Conservation (phyloP, 441 rosid species). For the Macaranga tanarius region DNA sequence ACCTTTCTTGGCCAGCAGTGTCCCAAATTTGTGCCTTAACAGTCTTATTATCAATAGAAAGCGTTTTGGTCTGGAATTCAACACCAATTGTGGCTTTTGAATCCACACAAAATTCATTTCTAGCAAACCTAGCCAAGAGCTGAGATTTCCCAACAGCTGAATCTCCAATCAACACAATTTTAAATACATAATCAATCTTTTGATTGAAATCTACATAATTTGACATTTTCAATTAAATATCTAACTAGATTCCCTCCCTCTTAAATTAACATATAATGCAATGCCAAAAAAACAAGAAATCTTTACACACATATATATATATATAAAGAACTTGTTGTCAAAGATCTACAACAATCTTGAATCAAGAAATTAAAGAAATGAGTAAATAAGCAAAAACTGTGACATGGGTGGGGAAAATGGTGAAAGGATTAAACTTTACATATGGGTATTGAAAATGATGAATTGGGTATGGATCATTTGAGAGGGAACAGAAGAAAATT, state of each 20-base stretch:
- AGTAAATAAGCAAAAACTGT: background rate
- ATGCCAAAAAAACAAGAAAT: background rate
- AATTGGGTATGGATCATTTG: slow-evolving; percentile 19
- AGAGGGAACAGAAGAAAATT: background rate
- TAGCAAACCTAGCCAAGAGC: slow-evolving; percentile 44
- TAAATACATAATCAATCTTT: slow-evolving; percentile 79
- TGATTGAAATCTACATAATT: slow-evolving; percentile 70
- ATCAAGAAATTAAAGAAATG: background rate
- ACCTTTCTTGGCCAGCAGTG: slow-evolving; percentile 65
- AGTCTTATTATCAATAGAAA: slow-evolving; percentile 49
- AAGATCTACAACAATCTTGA: background rate
- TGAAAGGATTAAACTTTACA: background rate
- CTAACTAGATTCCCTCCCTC: slow-evolving; percentile 5
- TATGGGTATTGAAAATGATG: slow-evolving; percentile 1
- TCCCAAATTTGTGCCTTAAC: slow-evolving; percentile 65
- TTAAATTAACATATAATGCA: slow-evolving; percentile 17
- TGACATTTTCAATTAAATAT: slow-evolving; percentile 43
- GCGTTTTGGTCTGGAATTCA: slow-evolving; percentile 53
- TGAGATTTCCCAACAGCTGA: slow-evolving; percentile 61
- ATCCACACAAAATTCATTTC: slow-evolving; percentile 49
- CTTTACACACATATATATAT: too few species aligned
- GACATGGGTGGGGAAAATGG: background rate
- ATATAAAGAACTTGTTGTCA: too few species aligned
- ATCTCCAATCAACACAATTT: slow-evolving; percentile 56
- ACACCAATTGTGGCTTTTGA: slow-evolving; percentile 59